Conservation (phyloP, 2,329 filamentous ascomycete genomes). For the Penicillium expansum region DNA sequence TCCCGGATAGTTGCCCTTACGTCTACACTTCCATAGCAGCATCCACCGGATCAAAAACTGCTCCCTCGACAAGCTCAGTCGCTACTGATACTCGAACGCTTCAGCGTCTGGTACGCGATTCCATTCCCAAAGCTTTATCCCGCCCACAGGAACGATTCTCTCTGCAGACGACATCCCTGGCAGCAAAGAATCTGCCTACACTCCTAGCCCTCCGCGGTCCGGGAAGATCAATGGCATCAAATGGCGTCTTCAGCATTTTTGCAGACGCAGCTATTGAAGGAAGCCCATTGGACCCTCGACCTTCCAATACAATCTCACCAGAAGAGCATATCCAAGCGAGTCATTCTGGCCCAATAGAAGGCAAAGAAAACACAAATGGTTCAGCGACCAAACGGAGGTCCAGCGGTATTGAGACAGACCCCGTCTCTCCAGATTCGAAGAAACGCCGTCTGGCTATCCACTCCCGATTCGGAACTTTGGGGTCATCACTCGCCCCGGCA, state of each 20-base stretch:
- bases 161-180: slow-evolving; percentile 65
- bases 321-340: slow-evolving; percentile 29
- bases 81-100: slow-evolving; percentile 60
- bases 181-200: slow-evolving; percentile 68
- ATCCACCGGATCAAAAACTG: slow-evolving; percentile 39
- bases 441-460: slow-evolving; percentile 61
- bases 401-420: not conserved
- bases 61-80: slow-evolving; percentile 23
- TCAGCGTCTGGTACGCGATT: slow-evolving; percentile 69
- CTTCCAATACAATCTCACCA: slow-evolving; percentile 33
- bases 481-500: slow-evolving; percentile 30
- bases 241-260: slow-evolving; percentile 78
- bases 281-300: slow-evolving; percentile 50
- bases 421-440: slow-evolving; percentile 47
- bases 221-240: slow-evolving; percentile 67
- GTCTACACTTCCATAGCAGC: slow-evolving; percentile 62
- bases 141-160: slow-evolving; percentile 69
- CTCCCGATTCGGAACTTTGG: slow-evolving; percentile 68
- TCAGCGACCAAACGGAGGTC: slow-evolving; percentile 9
- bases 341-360: not conserved
- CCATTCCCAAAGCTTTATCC: slow-evolving; percentile 79
- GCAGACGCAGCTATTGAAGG: slow-evolving; percentile 59
- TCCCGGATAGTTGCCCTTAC: slow-evolving; percentile 75
- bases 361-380: slow-evolving; percentile 15
- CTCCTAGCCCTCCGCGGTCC: slow-evolving; percentile 68